Percentiles rank a stretch among this genome's conserved stretches.
These are phyloP conservation scores for Dillenia turbinata DNA, from an alignment of 164 flowering plant species.

Conservation along the genomic window DNA sequence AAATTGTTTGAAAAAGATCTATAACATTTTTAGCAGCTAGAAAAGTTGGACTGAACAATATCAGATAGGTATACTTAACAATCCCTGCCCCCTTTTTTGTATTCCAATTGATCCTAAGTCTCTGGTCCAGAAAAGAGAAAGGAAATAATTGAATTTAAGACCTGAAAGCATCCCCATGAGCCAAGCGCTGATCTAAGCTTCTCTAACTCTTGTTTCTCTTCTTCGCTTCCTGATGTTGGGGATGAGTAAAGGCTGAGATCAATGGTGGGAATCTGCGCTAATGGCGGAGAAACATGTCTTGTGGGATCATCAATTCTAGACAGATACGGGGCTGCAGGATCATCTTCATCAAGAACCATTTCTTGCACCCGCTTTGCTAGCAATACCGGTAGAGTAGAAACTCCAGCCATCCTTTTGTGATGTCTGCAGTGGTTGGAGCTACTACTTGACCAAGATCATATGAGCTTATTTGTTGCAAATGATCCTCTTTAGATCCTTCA, in stretches of 20 bases:
- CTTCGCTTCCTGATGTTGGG: conserved; percentile 1
- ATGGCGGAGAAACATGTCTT: no score
- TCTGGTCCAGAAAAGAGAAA: no score
- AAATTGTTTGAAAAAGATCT: neutral
- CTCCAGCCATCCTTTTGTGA: conserved; percentile 15
- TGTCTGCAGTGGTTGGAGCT: no score
- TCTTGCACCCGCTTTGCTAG: conserved; percentile 32
- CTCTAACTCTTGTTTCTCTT: conserved; percentile 11
- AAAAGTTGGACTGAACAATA: no score
- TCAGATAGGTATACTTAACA: no score
- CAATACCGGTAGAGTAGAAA: conserved; percentile 12
- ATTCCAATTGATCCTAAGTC: no score
- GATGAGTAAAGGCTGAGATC: conserved; percentile 17
- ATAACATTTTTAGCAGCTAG: no score
- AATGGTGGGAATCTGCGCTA: conserved; percentile 19
- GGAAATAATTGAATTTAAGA: neutral
- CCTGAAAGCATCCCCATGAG: conserved; percentile 47
- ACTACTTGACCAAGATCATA: no score
- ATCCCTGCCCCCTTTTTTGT: no score
- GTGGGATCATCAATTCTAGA: conserved; percentile 13
- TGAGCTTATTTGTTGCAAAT: no score
- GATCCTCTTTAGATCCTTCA: no score
- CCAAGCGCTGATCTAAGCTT: conserved; percentile 29
- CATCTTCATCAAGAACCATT: conserved; percentile 25
- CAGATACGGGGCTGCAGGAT: conserved; percentile 15